phyloP scores from a whole-genome alignment of 2,329 filamentous ascomycete species.

The Myriosclerotinia duriaeana region DNA sequence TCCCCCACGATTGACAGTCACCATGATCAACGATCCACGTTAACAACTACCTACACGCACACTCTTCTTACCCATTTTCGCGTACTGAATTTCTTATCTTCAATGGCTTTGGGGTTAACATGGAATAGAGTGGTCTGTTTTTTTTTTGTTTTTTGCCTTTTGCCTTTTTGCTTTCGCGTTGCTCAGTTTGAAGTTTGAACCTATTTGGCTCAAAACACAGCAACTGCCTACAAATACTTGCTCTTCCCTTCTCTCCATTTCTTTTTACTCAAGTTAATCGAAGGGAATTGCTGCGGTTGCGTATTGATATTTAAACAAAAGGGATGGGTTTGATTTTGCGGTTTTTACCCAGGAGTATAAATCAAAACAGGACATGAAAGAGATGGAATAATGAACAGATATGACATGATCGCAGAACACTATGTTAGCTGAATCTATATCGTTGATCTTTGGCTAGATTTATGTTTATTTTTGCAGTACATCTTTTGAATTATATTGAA shows the following conservation, averaged over 20 bases:
- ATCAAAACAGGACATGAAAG: not conserved
- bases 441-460: not conserved
- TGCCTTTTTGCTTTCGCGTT: not conserved
- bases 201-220: not conserved
- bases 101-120: not conserved
- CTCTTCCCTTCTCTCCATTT: not conserved
- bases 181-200: not conserved
- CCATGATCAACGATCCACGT: not conserved
- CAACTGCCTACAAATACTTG: not conserved
- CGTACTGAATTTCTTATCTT: slow-evolving; percentile 5
- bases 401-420: not conserved
- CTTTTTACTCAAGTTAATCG: not conserved
- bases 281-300: not conserved
- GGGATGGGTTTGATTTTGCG: not conserved
- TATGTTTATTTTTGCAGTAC: not conserved
- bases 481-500: not conserved
- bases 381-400: slow-evolving; percentile 10
- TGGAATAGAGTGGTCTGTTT: not conserved
- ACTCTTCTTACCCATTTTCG: not conserved
- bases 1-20: not conserved
- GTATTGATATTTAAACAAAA: not conserved
- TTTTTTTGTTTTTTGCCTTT: not conserved
- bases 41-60: not conserved
- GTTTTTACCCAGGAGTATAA: not conserved
- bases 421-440: not conserved